Evolutionary conservation across 1,284 basidiomycete genomes (phyloP).

Genomic region (Sphaerobolus stellatus): DNA sequence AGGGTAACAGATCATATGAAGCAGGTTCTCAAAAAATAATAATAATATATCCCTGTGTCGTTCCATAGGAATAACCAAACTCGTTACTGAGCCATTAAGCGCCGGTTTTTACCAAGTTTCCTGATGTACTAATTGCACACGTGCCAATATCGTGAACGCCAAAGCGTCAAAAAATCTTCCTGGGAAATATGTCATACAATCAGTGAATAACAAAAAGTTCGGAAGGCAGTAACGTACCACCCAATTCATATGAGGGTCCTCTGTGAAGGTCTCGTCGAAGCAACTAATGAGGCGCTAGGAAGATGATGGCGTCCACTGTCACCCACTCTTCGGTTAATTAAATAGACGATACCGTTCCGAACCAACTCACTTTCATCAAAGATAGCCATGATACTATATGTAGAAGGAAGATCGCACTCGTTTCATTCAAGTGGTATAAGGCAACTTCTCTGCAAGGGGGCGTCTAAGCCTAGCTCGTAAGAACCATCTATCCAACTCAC

Average conservation of each 20-base stretch:
- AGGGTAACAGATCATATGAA: no score
- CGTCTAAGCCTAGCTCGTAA: no score
- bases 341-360: background rate
- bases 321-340: background rate
- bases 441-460: no score
- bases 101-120: no score
- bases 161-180: constrained; percentile 60
- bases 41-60: constrained; percentile 14
- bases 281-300: constrained; percentile 69
- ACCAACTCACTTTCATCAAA: constrained; percentile 51
- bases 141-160: constrained; percentile 60
- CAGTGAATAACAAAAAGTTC: no score
- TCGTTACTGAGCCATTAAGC: constrained; percentile 52
- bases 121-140: no score
- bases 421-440: no score
- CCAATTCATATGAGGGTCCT: constrained; percentile 59
- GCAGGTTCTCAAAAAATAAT: no score
- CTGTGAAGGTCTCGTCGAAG: constrained; percentile 62
- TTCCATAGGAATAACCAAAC: constrained; percentile 69
- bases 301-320: constrained; percentile 60
- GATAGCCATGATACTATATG: constrained; percentile 37
- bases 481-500: no score
- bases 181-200: constrained; percentile 23
- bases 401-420: no score
- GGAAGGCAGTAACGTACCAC: constrained; percentile 35